phyloP scores from a whole-genome alignment of 345 rosid species.

The Eucalyptus pauciflora region DNA sequence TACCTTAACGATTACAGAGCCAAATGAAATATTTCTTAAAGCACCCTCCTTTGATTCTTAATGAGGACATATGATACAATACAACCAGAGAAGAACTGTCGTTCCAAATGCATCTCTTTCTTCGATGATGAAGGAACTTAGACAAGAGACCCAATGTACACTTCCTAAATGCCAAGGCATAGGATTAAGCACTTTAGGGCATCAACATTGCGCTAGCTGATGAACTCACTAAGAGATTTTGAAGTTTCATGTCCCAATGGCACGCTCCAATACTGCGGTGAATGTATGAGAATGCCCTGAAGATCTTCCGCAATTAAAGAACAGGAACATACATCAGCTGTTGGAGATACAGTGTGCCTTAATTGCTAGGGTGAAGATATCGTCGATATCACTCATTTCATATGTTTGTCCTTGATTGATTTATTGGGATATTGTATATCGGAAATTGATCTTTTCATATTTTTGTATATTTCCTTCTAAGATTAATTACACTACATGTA shows the following conservation, averaged over 20 bases:
- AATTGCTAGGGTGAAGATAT: no score
- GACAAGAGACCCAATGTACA: background rate
- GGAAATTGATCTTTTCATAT: no score
- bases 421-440: no score
- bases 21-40: background rate
- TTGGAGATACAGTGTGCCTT: background rate
- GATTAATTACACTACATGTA: no score
- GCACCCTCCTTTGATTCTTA: background rate
- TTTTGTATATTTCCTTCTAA: no score
- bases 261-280: slow-evolving; percentile 1
- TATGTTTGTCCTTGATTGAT: no score
- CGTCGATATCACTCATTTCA: no score
- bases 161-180: background rate
- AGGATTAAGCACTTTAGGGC: background rate
- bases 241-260: slow-evolving; percentile 7
- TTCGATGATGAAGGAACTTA: background rate
- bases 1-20: background rate
- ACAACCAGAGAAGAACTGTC: background rate
- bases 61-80: background rate
- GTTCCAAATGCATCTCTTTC: background rate
- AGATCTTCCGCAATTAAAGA: background rate
- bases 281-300: slow-evolving; percentile 1
- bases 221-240: slow-evolving; percentile 3
- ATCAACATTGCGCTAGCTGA: background rate
- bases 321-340: background rate